Base-by-base conservation (phyloP, 2,329 filamentous ascomycete species). In the Ceratocystis smalleyi region DNA sequence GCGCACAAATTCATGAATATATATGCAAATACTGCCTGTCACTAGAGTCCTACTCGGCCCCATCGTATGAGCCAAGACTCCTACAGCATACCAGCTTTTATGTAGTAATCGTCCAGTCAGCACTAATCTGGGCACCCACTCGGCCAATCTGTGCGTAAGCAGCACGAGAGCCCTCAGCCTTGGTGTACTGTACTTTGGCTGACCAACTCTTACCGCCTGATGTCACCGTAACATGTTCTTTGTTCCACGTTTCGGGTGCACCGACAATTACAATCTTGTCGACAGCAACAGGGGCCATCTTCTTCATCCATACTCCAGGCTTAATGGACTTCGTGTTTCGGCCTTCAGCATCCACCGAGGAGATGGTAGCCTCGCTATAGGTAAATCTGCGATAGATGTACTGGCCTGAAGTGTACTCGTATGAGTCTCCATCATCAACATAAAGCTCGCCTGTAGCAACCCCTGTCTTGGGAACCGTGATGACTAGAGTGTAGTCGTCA, bases 401-500 rank as follows among this genome's bases (percentile, higher is more conserved):
- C 67, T 90, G 90, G 10, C 91, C 92, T 68, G 84, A 78, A 73
- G 95, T 79, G 72, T 89, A 91, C 64, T 96, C 90, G 69, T 91
- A 99, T 0, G 87, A 88, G 74, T 97, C 91, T 59, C 94, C 94
- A 69, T 99, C 94, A 71, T 99, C 94, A 35, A 90, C 79, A 71
- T 99, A 99, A 6, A 99, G 77, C 60, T 88, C 86, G 32, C 94
- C 94, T 59, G 86, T 82, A 63, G 87, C 85, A 40, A 95, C 78
- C 0, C 73, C 68, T n/a, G 63, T n/a, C 32, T 67, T 67, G 19
- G 65, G 63, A 10, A 67, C 59, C 0, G 83, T 82, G 1, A 97
- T 79, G 1, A 99, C 85, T 1, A 99, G 82, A 0, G 94, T 99
- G 77, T 96, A 96, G 49, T 95, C 91, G 73, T 99, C 94, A 74